Percentiles rank a stretch among this genome's conserved stretches.
These are phyloP conservation scores for Wickerhamiella parazyma DNA, from an alignment of 805 yeast genomes.

Conservation along the genomic window DNA sequence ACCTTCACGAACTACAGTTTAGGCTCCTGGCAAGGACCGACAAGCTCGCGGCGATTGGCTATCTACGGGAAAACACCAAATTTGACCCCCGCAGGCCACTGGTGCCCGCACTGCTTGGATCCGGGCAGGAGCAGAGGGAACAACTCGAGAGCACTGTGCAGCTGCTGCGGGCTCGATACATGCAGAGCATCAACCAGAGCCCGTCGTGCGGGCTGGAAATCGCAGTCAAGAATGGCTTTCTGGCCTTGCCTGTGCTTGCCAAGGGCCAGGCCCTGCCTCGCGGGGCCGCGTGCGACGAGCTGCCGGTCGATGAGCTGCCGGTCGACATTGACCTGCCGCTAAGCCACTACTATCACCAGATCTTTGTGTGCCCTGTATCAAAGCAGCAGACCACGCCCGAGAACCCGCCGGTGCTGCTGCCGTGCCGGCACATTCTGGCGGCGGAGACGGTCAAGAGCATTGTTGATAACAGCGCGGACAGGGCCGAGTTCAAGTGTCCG, in stretches of 20 bases:
- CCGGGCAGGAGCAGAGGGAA: no score
- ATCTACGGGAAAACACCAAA: not conserved
- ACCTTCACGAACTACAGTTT: conserved; percentile 33
- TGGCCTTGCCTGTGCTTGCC: no score
- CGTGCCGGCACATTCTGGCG: conserved; percentile 53
- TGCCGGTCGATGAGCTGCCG: conserved; percentile 46
- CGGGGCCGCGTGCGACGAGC: conserved; percentile 46
- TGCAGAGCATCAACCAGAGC: no score
- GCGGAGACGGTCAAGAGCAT: conserved; percentile 39
- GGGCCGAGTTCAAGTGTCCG: conserved; percentile 50
- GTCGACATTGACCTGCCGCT: conserved; percentile 46
- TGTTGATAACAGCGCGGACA: conserved; percentile 27
- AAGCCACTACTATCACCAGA: conserved; percentile 43
- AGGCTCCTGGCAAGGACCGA: conserved; percentile 14
- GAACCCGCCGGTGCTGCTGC: conserved; percentile 50
- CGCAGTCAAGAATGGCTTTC: no score
- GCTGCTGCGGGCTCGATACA: no score
- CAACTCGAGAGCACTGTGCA: conserved; percentile 25
- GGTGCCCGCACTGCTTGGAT: conserved; percentile 37
- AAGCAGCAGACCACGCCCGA: conserved; percentile 47
- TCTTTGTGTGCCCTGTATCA: conserved; percentile 58
- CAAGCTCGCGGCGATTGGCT: not conserved
- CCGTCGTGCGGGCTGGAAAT: no score
- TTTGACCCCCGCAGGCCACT: conserved; percentile 18
- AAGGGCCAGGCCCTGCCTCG: conserved; percentile 18